Evolutionary conservation across 2,329 filamentous ascomycete species (phyloP).

Genomic region (Microdochium bolleyi): DNA sequence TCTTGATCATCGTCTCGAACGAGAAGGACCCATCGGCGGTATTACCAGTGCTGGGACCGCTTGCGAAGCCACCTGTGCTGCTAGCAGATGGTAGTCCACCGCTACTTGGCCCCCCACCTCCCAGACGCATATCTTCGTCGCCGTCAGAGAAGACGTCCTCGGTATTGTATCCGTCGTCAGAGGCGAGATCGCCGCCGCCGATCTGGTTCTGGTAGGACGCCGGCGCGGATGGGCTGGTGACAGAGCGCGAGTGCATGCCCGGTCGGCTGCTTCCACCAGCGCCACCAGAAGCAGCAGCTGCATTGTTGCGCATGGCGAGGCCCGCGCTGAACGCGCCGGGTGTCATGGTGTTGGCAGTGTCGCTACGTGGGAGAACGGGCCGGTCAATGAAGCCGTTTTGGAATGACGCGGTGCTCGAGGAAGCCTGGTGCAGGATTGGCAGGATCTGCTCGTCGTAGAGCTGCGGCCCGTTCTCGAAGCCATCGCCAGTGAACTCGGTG

Average conservation of each 20-base stretch:
- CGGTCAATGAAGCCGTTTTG: conserved; percentile 83
- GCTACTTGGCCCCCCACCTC: neutral
- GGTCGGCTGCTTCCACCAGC: conserved; percentile 54
- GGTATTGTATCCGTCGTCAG: conserved; percentile 62
- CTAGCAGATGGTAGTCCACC: neutral
- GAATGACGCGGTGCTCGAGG: conserved; percentile 68
- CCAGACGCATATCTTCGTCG: conserved; percentile 45
- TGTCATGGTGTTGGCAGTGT: conserved; percentile 54
- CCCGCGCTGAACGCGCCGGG: conserved; percentile 46
- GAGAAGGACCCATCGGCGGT: conserved; percentile 40
- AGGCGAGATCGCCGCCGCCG: conserved; percentile 50
- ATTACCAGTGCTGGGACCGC: conserved; percentile 13
- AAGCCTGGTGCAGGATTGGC: conserved; percentile 82
- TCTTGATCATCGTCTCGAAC: conserved; percentile 54
- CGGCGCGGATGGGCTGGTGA: conserved; percentile 69
- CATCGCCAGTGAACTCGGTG: conserved; percentile 56
- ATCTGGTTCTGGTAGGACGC: conserved; percentile 46
- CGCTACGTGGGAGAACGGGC: conserved; percentile 52
- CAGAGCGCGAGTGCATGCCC: conserved; percentile 68
- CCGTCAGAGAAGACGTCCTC: conserved; percentile 76
- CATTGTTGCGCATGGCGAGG: conserved; percentile 24
- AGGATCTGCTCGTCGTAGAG: conserved; percentile 90
- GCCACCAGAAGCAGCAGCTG: no score
- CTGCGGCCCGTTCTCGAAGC: conserved; percentile 67
- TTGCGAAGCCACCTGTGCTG: neutral